phyloP scores from a whole-genome alignment of 441 rosid species.

The Gossypium schwendimanii region DNA sequence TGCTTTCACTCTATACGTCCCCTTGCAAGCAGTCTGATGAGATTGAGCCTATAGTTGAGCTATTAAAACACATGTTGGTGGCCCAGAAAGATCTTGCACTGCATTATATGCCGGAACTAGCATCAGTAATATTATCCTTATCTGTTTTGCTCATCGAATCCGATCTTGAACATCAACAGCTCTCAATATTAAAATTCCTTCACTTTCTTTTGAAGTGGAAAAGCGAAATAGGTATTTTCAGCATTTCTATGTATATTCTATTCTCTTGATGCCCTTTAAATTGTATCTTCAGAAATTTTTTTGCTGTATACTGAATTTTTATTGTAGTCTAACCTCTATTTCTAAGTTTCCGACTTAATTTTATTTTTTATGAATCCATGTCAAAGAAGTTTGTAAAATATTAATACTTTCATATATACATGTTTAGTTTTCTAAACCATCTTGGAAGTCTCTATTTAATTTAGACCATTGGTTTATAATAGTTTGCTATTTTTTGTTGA shows the following conservation, averaged over 20 bases:
- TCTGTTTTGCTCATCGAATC: slow-evolving; percentile 50
- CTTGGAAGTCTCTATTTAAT: background rate
- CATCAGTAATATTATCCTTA: slow-evolving; percentile 48
- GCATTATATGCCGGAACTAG: slow-evolving; percentile 43
- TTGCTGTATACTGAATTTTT: background rate
- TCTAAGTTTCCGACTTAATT: slow-evolving; percentile 11
- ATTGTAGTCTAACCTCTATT: background rate
- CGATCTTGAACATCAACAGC: slow-evolving; percentile 77
- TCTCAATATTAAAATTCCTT: slow-evolving; percentile 58
- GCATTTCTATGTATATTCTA: slow-evolving; percentile 13
- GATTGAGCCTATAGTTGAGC: slow-evolving; percentile 44
- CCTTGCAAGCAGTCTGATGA: slow-evolving; percentile 34
- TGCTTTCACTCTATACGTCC: slow-evolving; percentile 39
- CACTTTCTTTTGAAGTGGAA: slow-evolving; percentile 70
- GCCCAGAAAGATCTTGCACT: slow-evolving; percentile 63
- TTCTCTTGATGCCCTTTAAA: slow-evolving; percentile 2
- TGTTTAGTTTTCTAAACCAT: background rate
- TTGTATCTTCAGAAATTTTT: background rate
- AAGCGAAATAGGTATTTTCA: slow-evolving; percentile 43
- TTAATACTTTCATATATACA: background rate
- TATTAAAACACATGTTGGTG: slow-evolving; percentile 49
- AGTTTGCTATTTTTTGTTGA: background rate
- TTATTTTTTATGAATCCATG: background rate
- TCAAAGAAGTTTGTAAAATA: background rate
- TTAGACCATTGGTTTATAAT: background rate